phyloP scores from a whole-genome alignment of 768 basidiomycete species.

The Leucocoprinus birnbaumii region DNA sequence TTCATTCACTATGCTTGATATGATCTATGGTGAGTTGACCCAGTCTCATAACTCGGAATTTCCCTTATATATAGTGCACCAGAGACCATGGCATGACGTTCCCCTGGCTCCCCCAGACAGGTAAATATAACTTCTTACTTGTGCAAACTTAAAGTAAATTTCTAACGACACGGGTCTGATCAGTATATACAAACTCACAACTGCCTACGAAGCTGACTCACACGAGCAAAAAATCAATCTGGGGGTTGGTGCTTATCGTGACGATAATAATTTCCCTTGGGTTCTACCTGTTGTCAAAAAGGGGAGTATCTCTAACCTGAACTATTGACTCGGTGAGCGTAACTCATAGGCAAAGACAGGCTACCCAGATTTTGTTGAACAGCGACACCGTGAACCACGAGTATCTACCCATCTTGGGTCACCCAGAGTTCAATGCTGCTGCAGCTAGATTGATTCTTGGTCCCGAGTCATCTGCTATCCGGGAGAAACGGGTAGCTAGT shows the following conservation, averaged over 20 bases:
- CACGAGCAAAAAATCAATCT: conserved; percentile 83
- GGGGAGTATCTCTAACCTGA: no score
- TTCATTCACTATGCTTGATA: no score
- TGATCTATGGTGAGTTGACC: no score
- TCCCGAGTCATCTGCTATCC: conserved; percentile 62
- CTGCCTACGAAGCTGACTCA: conserved; percentile 83
- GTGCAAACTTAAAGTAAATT: not conserved
- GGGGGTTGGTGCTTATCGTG: conserved; percentile 91
- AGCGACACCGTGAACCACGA: conserved; percentile 83
- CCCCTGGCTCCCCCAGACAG: conserved; percentile 86
- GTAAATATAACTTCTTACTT: conserved; percentile 31
- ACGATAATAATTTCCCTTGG: conserved; percentile 86
- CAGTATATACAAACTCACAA: conserved; percentile 90
- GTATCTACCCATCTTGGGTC: conserved; percentile 88
- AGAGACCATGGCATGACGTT: conserved; percentile 76
- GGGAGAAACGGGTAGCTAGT: conserved; percentile 68
- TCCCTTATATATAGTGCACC: no score
- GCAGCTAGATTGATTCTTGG: conserved; percentile 86
- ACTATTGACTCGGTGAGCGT: conserved; percentile 2
- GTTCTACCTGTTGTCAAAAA: conserved; percentile 89
- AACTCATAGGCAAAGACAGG: conserved; percentile 38
- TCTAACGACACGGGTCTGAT: conserved; percentile 7
- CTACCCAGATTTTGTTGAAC: conserved; percentile 64
- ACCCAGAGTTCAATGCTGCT: conserved; percentile 76
- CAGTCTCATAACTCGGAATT: no score